Evolutionary conservation across 495 filamentous ascomycete species (phyloP), one percentile per base, ranked within the genome.

Genomic region (Clavariopsis aquatica): DNA sequence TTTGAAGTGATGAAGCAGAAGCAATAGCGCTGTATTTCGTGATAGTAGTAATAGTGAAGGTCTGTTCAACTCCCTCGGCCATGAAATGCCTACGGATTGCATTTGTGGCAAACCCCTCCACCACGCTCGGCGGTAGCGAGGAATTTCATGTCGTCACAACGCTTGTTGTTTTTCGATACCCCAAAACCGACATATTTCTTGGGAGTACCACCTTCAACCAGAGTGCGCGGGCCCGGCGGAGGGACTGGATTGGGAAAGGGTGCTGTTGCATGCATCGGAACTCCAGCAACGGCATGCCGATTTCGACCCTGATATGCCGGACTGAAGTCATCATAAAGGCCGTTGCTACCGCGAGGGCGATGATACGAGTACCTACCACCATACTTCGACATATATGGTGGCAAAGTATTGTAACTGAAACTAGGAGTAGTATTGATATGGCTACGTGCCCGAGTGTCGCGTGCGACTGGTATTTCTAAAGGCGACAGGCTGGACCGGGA

Each of bases 161-260:
- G 1, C 8, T 38, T 41, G 8, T 26, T 19, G 5, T 38, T 20
- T 4, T 23, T 34, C 20, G 1, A 15, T 10, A 56, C 64, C 28
- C 46, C 13, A 47, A 52, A 28, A 3, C 57, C 47, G 17, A 56
- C 6, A 49, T 60, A 36, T 4, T 56, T 6, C 10, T 34, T 61
- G 24, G 46, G 19, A 5, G 36, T 26, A 13, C 12, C 26, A 45
- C 4, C 24, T 28, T 17, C 19, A 24, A 24, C 12, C 12, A 9
- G 19, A 49, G 6, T 24, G 15, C 36, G n/a, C 45, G 17, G 34
- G 17, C 45, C 62, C 6, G 56, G 24, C 1, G 56, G 64, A 10
- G 56, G 27, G 46, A 66, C 57, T 23, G 57, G 64, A 47, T 53
- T 34, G 2, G 64, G 64, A 23, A 66, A 66, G 8, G 57, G 64